Evolutionary conservation across 441 rosid genomes (phyloP).

Genomic region (Gossypium aridum): DNA sequence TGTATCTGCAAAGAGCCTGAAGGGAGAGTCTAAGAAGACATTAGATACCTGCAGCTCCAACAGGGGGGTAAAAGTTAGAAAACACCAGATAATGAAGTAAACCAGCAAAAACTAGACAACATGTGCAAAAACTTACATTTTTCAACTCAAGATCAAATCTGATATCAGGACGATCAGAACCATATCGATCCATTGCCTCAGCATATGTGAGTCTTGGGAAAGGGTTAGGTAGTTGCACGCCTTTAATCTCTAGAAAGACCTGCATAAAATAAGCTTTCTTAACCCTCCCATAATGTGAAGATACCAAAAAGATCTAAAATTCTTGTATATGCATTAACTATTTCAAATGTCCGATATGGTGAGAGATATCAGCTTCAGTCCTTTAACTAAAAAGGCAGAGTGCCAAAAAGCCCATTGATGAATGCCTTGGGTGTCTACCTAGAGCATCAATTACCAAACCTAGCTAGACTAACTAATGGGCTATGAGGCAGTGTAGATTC

Average conservation of each 20-base stretch:
- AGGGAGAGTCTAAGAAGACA: constrained; percentile 51
- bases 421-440: neutral
- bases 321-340: constrained; percentile 1
- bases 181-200: constrained; percentile 81
- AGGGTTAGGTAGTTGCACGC: constrained; percentile 67
- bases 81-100: neutral
- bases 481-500: neutral
- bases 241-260: constrained; percentile 84
- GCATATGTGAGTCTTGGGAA: constrained; percentile 89
- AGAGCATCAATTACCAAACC: neutral
- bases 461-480: neutral
- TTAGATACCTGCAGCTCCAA: constrained; percentile 71
- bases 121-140: constrained; percentile 43
- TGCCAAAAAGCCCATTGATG: neutral
- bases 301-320: neutral
- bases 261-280: constrained; percentile 26
- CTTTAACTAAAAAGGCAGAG: neutral
- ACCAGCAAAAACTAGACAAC: neutral
- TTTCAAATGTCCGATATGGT: neutral
- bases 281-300: neutral
- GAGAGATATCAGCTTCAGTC: neutral
- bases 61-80: neutral
- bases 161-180: constrained; percentile 92
- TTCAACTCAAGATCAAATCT: constrained; percentile 89
- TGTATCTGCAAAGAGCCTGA: constrained; percentile 69